A percentile compares a stretch with the other conserved stretches of the same genome.
Conservation (phyloP, 495 filamentous ascomycete genomes). For the Penicillium silybi region DNA sequence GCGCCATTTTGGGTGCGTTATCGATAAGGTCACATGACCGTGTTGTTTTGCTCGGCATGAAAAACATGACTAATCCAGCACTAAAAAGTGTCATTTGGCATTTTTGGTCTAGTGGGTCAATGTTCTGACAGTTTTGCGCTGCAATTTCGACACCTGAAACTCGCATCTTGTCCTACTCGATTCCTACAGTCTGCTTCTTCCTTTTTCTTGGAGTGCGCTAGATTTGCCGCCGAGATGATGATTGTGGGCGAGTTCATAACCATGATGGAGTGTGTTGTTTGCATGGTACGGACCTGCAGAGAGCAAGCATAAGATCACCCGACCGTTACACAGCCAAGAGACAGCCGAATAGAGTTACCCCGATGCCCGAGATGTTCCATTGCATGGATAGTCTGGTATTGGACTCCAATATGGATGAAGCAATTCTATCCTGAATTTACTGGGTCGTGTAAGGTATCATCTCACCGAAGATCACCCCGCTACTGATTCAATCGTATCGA, state of each 20-base stretch:
- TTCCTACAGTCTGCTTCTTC: no score
- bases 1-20: slow-evolving; percentile 25
- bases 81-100: no score
- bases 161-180: background rate
- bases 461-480: background rate
- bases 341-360: background rate
- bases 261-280: slow-evolving; percentile 9
- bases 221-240: background rate
- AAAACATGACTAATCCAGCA: no score
- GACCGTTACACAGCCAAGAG: slow-evolving; percentile 8
- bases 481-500: background rate
- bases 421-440: background rate
- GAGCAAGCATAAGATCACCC: slow-evolving; percentile 14
- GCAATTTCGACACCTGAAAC: background rate
- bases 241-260: slow-evolving; percentile 6
- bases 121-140: no score
- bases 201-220: background rate
- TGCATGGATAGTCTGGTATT: background rate
- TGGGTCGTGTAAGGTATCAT: background rate
- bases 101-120: no score
- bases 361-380: background rate
- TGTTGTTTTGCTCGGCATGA: background rate
- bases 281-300: slow-evolving; percentile 5
- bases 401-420: background rate
- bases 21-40: slow-evolving; percentile 29